Evolutionary conservation across 2,329 filamentous ascomycete genomes (phyloP).

Genomic region (Xylaria sp.): DNA sequence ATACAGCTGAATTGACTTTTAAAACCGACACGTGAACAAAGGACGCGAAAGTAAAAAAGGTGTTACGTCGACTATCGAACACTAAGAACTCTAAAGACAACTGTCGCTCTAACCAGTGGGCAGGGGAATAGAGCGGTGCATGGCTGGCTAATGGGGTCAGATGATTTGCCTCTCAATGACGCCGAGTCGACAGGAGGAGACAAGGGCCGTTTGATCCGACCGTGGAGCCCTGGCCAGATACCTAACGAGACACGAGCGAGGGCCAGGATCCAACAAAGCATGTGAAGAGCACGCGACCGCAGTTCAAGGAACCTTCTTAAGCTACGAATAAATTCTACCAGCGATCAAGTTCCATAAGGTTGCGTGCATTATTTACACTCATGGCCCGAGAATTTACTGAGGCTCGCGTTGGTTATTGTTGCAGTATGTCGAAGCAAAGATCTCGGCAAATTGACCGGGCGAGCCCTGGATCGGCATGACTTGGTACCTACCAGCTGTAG

Average conservation of each 20-base stretch:
- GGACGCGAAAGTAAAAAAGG: background rate
- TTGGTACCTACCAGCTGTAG: too few species aligned
- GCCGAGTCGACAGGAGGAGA: background rate
- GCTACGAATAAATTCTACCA: too few species aligned
- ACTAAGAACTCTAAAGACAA: background rate
- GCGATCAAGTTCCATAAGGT: too few species aligned
- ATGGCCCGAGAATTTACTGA: too few species aligned
- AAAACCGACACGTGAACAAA: background rate
- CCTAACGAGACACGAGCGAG: slow-evolving; percentile 1
- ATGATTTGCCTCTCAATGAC: slow-evolving; percentile 11
- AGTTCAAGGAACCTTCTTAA: background rate
- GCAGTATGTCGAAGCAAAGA: too few species aligned
- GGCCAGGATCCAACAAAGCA: background rate
- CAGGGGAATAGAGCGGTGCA: background rate
- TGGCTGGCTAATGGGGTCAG: slow-evolving; percentile 14
- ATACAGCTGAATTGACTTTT: background rate
- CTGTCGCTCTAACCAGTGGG: background rate
- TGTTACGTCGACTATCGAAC: background rate
- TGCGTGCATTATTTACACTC: too few species aligned
- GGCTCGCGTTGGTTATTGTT: too few species aligned
- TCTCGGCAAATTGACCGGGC: too few species aligned
- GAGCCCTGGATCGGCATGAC: too few species aligned
- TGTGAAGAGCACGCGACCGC: slow-evolving; percentile 15
- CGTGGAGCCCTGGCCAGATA: slow-evolving; percentile 7
- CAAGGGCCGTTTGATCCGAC: slow-evolving; percentile 18